These are phyloP conservation scores for Cnidoscolus chayamansa DNA, from an alignment of 441 rosid species.

Conservation along the genomic window DNA sequence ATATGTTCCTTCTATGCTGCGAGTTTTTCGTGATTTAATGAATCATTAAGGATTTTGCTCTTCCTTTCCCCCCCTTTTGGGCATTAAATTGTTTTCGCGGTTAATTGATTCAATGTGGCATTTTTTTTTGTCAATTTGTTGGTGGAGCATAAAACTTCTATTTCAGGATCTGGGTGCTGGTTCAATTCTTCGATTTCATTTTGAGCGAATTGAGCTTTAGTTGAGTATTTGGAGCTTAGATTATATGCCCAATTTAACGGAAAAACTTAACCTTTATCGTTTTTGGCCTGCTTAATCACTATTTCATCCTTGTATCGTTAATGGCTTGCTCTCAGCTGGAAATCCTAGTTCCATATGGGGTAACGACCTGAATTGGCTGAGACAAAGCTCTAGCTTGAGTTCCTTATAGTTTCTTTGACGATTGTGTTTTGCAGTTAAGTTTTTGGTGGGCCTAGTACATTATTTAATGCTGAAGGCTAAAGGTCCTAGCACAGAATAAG, in stretches of 20 bases:
- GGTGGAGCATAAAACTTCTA: conserved; percentile 2
- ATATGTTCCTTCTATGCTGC: conserved; percentile 6
- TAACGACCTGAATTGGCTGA: neutral
- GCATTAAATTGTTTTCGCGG: neutral
- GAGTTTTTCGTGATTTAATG: conserved; percentile 9
- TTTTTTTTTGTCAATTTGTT: conserved; percentile 8
- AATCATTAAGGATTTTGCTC: conserved; percentile 14
- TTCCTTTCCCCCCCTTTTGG: neutral
- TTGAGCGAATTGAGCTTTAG: conserved; percentile 18
- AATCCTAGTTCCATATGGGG: neutral
- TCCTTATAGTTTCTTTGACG: neutral
- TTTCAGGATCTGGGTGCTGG: conserved; percentile 20
- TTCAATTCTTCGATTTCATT: conserved; percentile 9
- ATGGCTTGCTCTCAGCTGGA: neutral
- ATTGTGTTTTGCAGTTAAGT: neutral
- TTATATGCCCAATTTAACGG: neutral
- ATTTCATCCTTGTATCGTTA: neutral
- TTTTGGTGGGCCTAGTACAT: neutral
- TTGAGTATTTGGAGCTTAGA: conserved; percentile 3
- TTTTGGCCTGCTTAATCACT: conserved; percentile 18
- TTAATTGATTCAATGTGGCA: conserved; percentile 10
- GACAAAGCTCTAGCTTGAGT: neutral
- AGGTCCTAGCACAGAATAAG: neutral
- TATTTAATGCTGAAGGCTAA: neutral
- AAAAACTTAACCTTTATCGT: neutral